Conservation (phyloP, 805 yeast species). For the Starmerella bombicola region DNA sequence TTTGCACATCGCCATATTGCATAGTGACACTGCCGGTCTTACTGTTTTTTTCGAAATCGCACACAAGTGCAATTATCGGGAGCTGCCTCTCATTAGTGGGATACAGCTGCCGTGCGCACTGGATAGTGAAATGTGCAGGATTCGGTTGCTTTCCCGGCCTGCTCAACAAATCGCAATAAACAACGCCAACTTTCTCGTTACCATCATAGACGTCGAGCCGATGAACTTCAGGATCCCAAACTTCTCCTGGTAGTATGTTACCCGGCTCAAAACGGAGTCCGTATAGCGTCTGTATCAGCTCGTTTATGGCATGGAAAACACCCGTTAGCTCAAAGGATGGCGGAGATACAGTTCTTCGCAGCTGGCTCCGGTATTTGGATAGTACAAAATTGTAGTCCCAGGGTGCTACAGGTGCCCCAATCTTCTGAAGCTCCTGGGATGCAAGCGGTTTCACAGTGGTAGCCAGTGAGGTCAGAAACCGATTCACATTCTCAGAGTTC, state of each 20-base stretch:
- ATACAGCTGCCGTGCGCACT: constrained; percentile 69
- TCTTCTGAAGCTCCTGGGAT: constrained; percentile 42
- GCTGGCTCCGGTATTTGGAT: constrained; percentile 25
- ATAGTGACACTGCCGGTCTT: constrained; percentile 32
- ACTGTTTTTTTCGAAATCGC: constrained; percentile 47
- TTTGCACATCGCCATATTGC: constrained; percentile 70
- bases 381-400: constrained; percentile 81
- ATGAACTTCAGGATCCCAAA: constrained; percentile 80
- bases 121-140: constrained; percentile 93
- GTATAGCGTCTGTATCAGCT: constrained; percentile 56
- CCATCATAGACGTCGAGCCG: constrained; percentile 58
- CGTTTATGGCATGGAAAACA: constrained; percentile 69
- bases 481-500: constrained; percentile 57
- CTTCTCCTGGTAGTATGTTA: constrained; percentile 54
- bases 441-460: constrained; percentile 43
- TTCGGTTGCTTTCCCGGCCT: constrained; percentile 61
- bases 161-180: constrained; percentile 79
- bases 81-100: constrained; percentile 41
- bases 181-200: constrained; percentile 57
- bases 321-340: constrained; percentile 72
- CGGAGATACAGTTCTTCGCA: constrained; percentile 31
- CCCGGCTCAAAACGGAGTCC: constrained; percentile 66
- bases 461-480: constrained; percentile 53
- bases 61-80: constrained; percentile 80
- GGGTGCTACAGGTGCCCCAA: constrained; percentile 35